These are phyloP conservation scores for Albophoma yamanashiensis DNA, from an alignment of 2,329 filamentous ascomycete genomes.

Conservation along the genomic window DNA sequence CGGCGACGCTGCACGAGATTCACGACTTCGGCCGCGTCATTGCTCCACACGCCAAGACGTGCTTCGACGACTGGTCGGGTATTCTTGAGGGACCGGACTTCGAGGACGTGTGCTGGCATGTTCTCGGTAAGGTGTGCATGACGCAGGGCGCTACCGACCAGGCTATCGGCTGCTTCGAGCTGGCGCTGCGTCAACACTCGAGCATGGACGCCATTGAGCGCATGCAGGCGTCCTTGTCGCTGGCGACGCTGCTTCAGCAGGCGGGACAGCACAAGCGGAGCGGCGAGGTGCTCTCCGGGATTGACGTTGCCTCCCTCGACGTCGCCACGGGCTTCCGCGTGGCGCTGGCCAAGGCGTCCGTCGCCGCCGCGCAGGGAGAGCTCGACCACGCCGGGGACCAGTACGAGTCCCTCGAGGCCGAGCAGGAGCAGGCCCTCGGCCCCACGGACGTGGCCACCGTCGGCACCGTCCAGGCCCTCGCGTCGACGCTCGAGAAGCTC, in stretches of 20 bases:
- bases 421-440: conserved; percentile 13
- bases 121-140: conserved; percentile 20
- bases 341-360: conserved; percentile 12
- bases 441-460: conserved; percentile 12
- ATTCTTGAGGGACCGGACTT: conserved; percentile 11
- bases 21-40: conserved; percentile 14
- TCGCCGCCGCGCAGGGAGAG: conserved; percentile 10
- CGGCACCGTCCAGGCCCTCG: conserved; percentile 14
- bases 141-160: conserved; percentile 12
- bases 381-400: conserved; percentile 9
- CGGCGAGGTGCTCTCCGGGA: conserved; percentile 8
- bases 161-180: conserved; percentile 15
- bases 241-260: conserved; percentile 11
- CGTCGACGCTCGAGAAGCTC: conserved; percentile 10
- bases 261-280: conserved; percentile 7
- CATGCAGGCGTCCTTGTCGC: conserved; percentile 11
- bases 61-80: conserved; percentile 14
- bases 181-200: conserved; percentile 8
- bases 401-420: conserved; percentile 10
- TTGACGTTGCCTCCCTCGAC: conserved; percentile 12
- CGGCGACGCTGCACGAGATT: conserved; percentile 10
- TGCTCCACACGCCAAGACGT: conserved; percentile 15
- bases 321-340: conserved; percentile 11
- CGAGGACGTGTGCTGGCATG: conserved; percentile 26
- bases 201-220: conserved; percentile 8